A percentile compares a stretch with the other conserved stretches of the same genome.
phyloP scores from a whole-genome alignment of 202 grass and related monocot species.

The Digitaria exilis region DNA sequence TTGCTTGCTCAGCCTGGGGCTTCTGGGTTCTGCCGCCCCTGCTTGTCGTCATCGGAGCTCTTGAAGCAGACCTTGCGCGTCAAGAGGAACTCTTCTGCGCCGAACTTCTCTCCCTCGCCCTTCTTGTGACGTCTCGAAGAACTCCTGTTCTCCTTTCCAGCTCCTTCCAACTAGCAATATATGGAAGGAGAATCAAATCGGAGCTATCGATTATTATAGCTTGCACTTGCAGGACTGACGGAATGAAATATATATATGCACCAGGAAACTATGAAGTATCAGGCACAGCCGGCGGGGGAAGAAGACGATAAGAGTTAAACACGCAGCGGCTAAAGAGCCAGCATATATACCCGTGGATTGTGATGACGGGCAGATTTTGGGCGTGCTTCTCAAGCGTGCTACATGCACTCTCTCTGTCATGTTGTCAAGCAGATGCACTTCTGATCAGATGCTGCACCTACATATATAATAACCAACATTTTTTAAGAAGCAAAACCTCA shows the following conservation, averaged over 20 bases:
- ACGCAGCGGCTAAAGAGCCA: no score
- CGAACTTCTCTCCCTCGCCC: slow-evolving; percentile 44
- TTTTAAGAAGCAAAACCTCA: neutral
- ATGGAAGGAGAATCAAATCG: neutral
- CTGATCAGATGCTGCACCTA: slow-evolving; percentile 99
- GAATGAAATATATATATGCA: neutral
- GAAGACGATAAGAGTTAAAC: no score
- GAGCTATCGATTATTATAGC: neutral
- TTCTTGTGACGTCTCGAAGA: slow-evolving; percentile 80
- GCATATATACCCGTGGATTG: slow-evolving; percentile 92
- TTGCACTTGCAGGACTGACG: neutral
- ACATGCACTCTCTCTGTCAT: slow-evolving; percentile 91
- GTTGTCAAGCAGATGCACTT: slow-evolving; percentile 85
- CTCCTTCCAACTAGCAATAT: slow-evolving; percentile 83
- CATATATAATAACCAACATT: neutral
- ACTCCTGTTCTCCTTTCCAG: slow-evolving; percentile 94
- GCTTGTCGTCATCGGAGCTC: no score
- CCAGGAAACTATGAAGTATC: neutral
- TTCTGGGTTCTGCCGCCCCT: no score
- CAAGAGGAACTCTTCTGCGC: slow-evolving; percentile 36
- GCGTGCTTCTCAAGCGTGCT: slow-evolving; percentile 90
- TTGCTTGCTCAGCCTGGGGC: no score
- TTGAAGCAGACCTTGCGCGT: neutral
- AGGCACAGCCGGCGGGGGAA: neutral
- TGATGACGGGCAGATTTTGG: slow-evolving; percentile 88